phyloP scores from a whole-genome alignment of 176 grass and related monocot species.

The Ensete ventricosum region DNA sequence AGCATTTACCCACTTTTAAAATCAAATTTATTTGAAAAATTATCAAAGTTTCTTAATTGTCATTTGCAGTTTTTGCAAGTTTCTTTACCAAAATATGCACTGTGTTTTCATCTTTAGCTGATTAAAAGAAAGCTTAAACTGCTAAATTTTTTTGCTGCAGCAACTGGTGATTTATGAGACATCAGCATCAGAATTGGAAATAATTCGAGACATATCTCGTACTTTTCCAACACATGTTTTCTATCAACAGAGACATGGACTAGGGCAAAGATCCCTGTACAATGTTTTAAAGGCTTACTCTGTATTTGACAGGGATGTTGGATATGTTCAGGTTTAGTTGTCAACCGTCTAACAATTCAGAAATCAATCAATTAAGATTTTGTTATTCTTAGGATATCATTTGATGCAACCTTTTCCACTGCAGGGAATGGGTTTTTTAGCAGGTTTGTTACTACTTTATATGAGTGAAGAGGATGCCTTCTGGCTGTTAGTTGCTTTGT shows the following conservation, averaged over 20 bases:
- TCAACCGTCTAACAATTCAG: conserved; percentile 16
- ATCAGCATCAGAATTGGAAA: conserved; percentile 87
- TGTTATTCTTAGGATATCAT: conserved; percentile 2
- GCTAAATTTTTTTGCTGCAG: conserved; percentile 31
- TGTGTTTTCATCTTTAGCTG: not conserved
- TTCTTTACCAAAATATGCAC: not conserved
- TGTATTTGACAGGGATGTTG: conserved; percentile 91
- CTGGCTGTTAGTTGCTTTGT: conserved; percentile 90
- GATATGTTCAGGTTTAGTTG: conserved; percentile 82
- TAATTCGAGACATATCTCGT: conserved; percentile 94
- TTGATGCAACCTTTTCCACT: not conserved
- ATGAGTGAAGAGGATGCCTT: conserved; percentile 99
- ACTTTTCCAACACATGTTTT: conserved; percentile 98
- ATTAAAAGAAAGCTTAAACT: not conserved
- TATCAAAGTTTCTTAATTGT: too few relatives aligned
- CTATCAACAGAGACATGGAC: conserved; percentile 96
- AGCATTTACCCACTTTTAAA: too few relatives aligned
- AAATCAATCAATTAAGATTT: not conserved
- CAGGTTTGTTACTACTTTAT: conserved; percentile 82
- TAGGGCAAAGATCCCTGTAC: conserved; percentile 86
- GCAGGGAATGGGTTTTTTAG: conserved; percentile 99
- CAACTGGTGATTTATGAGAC: conserved; percentile 95
- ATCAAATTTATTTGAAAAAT: too few relatives aligned
- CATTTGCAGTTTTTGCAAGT: too few relatives aligned
- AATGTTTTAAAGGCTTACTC: conserved; percentile 98